phyloP scores from a whole-genome alignment of 2,329 filamentous ascomycete species.

The Pyricularia pennisetigena region DNA sequence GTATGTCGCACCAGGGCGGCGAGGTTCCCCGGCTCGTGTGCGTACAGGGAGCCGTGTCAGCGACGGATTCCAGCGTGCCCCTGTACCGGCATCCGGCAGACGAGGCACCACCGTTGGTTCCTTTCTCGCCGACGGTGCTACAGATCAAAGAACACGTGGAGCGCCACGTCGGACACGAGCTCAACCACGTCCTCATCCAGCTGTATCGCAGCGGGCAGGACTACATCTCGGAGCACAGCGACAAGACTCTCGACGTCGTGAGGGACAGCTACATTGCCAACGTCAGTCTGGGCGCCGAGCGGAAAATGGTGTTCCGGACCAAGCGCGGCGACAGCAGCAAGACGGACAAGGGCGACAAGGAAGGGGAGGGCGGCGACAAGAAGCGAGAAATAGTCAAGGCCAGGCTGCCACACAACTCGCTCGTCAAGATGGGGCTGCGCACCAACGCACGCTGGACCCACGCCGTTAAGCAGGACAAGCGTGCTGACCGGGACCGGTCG shows the following conservation, averaged over 20 bases:
- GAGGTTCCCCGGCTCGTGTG: conserved; percentile 87
- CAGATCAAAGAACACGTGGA: conserved; percentile 61
- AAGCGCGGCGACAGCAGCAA: conserved; percentile 43
- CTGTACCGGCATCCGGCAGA: conserved; percentile 95
- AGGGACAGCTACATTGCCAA: conserved; percentile 80
- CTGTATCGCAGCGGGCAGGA: conserved; percentile 83
- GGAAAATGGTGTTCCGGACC: conserved; percentile 81
- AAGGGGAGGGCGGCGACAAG: conserved; percentile 6
- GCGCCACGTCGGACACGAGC: conserved; percentile 59
- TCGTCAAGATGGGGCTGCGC: conserved; percentile 69
- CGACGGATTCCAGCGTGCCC: conserved; percentile 61
- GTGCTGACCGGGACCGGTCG: conserved; percentile 56
- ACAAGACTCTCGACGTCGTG: conserved; percentile 90
- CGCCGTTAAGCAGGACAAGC: conserved; percentile 82
- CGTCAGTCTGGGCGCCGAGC: conserved; percentile 82
- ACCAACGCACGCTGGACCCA: conserved; percentile 89
- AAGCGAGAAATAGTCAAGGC: conserved; percentile 56
- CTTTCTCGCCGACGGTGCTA: conserved; percentile 66
- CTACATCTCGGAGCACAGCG: conserved; percentile 92
- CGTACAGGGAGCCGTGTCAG: conserved; percentile 65
- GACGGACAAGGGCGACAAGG: conserved; percentile 26
- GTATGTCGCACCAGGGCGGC: conserved; percentile 86
- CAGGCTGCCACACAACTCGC: conserved; percentile 75
- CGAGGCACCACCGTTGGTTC: conserved; percentile 66
- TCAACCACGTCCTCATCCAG: conserved; percentile 92